phyloP scores from a whole-genome alignment of 306 rosid genomes.

The Cyamopsis tetragonoloba region DNA sequence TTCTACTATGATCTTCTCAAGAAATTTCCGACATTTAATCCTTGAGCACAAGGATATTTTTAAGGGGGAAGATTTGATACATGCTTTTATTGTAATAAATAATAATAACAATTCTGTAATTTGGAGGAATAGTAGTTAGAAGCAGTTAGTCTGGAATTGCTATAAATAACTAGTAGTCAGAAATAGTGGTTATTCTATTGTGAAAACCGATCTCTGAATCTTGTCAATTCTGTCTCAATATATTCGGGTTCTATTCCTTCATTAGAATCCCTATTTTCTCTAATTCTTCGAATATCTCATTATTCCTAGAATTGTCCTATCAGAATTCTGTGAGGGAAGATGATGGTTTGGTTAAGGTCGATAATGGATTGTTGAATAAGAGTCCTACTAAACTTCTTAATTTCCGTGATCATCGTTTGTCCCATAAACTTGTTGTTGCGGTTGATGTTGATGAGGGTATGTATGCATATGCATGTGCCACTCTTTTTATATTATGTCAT shows the following conservation, averaged over 20 bases:
- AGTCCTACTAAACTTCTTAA: conserved; percentile 33
- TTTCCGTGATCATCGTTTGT: conserved; percentile 34
- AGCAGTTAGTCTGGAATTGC: too few relatives aligned
- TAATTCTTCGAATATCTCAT: too few relatives aligned
- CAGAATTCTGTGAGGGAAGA: conserved; percentile 18
- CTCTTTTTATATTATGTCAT: neutral
- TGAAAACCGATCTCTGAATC: too few relatives aligned
- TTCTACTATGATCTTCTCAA: neutral
- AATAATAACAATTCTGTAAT: too few relatives aligned
- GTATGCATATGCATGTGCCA: conserved; percentile 1
- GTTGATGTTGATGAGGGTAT: conserved; percentile 95
- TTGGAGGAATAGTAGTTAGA: too few relatives aligned
- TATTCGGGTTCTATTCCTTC: too few relatives aligned
- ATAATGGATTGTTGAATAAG: conserved; percentile 19
- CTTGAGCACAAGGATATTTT: neutral
- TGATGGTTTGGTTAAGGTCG: neutral
- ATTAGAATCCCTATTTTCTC: too few relatives aligned
- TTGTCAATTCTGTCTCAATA: too few relatives aligned
- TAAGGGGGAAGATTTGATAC: neutral
- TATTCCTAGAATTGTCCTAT: too few relatives aligned
- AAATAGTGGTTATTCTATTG: too few relatives aligned
- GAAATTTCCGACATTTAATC: neutral
- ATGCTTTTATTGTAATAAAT: too few relatives aligned
- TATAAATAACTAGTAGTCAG: too few relatives aligned
- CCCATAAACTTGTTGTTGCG: conserved; percentile 63